Percentiles rank a stretch among this genome's conserved stretches.
Conservation (phyloP, 345 rosid species). For the Linum trigynum region DNA sequence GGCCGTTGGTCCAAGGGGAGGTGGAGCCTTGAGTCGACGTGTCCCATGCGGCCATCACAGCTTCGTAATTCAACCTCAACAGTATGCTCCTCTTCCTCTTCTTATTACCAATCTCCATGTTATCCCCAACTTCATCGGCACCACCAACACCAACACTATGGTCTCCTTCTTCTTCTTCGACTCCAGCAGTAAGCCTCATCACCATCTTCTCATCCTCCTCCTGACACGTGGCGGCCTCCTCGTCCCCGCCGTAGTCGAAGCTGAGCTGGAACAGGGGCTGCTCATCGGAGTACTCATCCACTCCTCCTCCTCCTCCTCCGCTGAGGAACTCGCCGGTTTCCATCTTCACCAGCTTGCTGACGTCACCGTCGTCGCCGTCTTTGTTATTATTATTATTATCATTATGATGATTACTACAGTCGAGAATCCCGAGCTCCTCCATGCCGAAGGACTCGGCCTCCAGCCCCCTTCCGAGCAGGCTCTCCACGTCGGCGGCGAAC, state of each 20-base stretch:
- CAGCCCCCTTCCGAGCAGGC: slow-evolving; percentile 62
- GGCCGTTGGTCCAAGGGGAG: slow-evolving; percentile 67
- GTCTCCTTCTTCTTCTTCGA: neutral
- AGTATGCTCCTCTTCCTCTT: slow-evolving; percentile 38
- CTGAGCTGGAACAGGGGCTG: slow-evolving; percentile 54
- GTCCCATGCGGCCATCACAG: slow-evolving; percentile 63
- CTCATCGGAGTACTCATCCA: neutral
- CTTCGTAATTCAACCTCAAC: slow-evolving; percentile 59
- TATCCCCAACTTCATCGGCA: neutral
- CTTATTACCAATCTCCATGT: slow-evolving; percentile 10
- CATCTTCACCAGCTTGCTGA: slow-evolving; percentile 28
- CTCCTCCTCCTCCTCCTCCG: slow-evolving; percentile 22
- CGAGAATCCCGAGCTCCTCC: slow-evolving; percentile 55
- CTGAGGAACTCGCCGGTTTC: slow-evolving; percentile 31
- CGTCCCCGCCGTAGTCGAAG: slow-evolving; percentile 53
- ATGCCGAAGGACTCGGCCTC: slow-evolving; percentile 59
- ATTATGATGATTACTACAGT: slow-evolving; percentile 6
- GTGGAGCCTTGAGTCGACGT: slow-evolving; percentile 31
- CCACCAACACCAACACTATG: neutral
- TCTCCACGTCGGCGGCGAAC: slow-evolving; percentile 85
- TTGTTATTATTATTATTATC: slow-evolving; percentile 14
- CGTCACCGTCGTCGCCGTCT: slow-evolving; percentile 9
- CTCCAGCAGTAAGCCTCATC: neutral
- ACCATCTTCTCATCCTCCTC: slow-evolving; percentile 16
- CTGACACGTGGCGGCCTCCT: slow-evolving; percentile 20